Evolutionary conservation across 176 grass and related monocot genomes (phyloP), one percentile per base, ranked within the genome.

Genomic region (Zoysia japonica): DNA sequence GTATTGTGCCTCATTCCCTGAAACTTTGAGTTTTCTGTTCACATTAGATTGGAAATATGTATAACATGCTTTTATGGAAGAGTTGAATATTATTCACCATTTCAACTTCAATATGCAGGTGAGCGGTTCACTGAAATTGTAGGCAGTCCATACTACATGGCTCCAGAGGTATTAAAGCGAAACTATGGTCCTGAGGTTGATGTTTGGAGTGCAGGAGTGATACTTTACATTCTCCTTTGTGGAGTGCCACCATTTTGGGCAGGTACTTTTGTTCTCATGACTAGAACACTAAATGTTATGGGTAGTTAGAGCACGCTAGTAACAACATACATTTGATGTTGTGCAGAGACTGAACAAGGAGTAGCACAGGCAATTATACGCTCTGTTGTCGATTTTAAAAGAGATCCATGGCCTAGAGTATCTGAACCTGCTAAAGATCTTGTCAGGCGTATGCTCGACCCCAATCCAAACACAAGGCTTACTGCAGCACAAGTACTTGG

Each of bases 71-170:
- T 37, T 47, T 76, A 36, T 40, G 61, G 19, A 78, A 42, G 65
- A 65, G 17, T 17, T 47, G 14, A 78, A 87, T 73, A 61, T 12
- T 84, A 12, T 62, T 43, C 50, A 53, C 71, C 41, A 39, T 43
- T 37, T 17, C 65, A 8, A 43, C 48, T 80, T 88, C 43, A 17
- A 28, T 79, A 66, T 75, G 49, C 84, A 99, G 96, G 92, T 65
- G 96, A 99, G 61, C 81, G 77, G 7, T 93, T 99, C 80, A 74
- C 80, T 11, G 96, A 99, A 92, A 99, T 99, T 51, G 96, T 99
- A 38, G 96, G 96, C 35, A 99, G 96, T 54, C 96, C 96, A 42
- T 99, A 99, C 85, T 99, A 99, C 86, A 99, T 99, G 96, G 96
- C 96, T 54, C 96, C 96, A 48, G 96, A 99, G 88, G 96, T 99